These are phyloP conservation scores for Gaertneriomyces sp. DNA, from an alignment of 192 early-diverging fungal genomes.

Conservation along the genomic window DNA sequence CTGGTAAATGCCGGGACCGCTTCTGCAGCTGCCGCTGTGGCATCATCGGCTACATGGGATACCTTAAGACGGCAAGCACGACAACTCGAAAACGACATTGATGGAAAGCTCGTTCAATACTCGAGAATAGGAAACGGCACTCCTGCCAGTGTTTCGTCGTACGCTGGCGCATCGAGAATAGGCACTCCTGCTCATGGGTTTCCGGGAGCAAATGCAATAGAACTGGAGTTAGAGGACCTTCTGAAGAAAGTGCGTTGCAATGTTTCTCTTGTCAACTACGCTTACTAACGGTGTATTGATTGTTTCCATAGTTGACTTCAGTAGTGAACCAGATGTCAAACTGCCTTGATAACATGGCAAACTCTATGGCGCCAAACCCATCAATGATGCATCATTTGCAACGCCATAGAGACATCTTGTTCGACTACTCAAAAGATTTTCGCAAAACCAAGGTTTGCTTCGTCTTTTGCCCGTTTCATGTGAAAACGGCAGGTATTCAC, in stretches of 20 bases:
- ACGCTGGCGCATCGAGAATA: not conserved
- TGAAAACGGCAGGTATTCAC: not conserved
- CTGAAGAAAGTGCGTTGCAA: conserved; percentile 53
- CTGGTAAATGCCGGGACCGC: conserved; percentile 2
- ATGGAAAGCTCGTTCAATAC: conserved; percentile 57
- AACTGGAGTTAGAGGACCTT: conserved; percentile 59
- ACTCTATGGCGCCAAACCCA: conserved; percentile 49
- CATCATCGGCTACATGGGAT: conserved; percentile 53
- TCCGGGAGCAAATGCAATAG: conserved; percentile 34
- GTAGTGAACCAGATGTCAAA: conserved; percentile 63
- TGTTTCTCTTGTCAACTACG: not conserved
- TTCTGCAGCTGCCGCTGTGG: conserved; percentile 10
- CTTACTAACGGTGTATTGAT: conserved; percentile 4
- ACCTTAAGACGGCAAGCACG: conserved; percentile 65
- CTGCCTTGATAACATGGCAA: conserved; percentile 49
- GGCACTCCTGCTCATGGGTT: not conserved
- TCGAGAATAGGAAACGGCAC: conserved; percentile 42
- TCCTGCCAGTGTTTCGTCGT: conserved; percentile 1
- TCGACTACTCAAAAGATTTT: conserved; percentile 77
- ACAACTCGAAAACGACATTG: conserved; percentile 69
- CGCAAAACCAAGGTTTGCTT: conserved; percentile 58
- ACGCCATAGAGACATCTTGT: conserved; percentile 71
- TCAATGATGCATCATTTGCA: conserved; percentile 71
- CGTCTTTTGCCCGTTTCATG: not conserved
- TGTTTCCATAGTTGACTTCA: conserved; percentile 47